Evolutionary conservation across 129 eudicot genomes (phyloP).

Genomic region (Pittosporum tobira): DNA sequence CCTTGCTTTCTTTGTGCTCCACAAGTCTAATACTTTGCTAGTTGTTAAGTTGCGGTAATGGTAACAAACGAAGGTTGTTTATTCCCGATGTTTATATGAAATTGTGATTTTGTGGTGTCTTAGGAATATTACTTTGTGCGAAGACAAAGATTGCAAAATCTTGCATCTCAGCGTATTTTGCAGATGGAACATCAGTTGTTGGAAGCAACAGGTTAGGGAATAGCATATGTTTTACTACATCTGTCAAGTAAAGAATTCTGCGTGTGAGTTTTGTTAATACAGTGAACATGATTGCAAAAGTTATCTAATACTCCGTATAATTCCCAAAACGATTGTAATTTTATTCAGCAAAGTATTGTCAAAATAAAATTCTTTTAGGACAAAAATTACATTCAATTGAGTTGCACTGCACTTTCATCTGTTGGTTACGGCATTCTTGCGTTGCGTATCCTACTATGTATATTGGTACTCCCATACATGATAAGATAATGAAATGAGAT

Average conservation of each 20-base stretch:
- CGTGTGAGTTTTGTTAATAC: too few species aligned
- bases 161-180: constrained; percentile 74
- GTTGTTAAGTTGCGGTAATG: not conserved
- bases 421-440: too few species aligned
- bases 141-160: constrained; percentile 82
- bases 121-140: constrained; percentile 95
- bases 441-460: too few species aligned
- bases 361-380: too few species aligned
- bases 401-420: too few species aligned
- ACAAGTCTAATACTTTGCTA: constrained; percentile 1
- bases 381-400: too few species aligned
- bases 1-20: not conserved
- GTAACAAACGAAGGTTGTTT: not conserved
- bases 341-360: too few species aligned
- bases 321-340: too few species aligned
- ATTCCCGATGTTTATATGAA: not conserved
- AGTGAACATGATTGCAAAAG: too few species aligned
- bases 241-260: not conserved
- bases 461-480: too few species aligned
- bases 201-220: constrained; percentile 45
- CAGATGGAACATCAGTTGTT: constrained; percentile 77
- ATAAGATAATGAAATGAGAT: too few species aligned
- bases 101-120: constrained; percentile 4
- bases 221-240: not conserved
- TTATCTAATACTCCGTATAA: too few species aligned